A percentile compares a stretch with the other conserved stretches of the same genome.
These are phyloP conservation scores for Saksenaea oblongispora DNA, from an alignment of 371 early-diverging fungal species.

Conservation along the genomic window DNA sequence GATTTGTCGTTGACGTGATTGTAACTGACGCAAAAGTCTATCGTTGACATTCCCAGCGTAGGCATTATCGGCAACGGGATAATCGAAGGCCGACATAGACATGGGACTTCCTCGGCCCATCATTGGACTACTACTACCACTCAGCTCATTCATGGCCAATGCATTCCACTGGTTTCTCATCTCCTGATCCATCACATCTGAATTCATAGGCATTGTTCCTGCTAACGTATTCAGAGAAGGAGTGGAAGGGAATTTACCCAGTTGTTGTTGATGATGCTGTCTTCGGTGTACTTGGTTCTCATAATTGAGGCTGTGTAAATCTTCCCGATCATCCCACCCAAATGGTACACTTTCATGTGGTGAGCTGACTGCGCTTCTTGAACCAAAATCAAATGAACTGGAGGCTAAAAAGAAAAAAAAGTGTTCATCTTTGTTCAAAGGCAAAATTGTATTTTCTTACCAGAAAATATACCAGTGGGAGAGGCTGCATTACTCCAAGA, in stretches of 20 bases:
- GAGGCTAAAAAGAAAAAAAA: background rate
- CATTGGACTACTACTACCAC: background rate
- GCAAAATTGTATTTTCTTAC: background rate
- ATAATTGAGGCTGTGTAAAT: slow-evolving; percentile 8
- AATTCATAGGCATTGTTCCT: slow-evolving; percentile 4
- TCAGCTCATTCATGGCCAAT: background rate
- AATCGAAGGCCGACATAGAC: slow-evolving; percentile 3
- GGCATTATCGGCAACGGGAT: background rate
- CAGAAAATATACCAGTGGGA: slow-evolving; percentile 18
- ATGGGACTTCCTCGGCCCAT: slow-evolving; percentile 1
- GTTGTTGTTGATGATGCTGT: slow-evolving; percentile 7
- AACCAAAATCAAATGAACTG: slow-evolving; percentile 18
- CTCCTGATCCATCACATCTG: slow-evolving; percentile 2
- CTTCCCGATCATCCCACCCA: slow-evolving; percentile 16
- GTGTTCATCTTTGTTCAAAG: no score
- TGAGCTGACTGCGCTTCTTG: slow-evolving; percentile 8
- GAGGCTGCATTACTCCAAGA: slow-evolving; percentile 22
- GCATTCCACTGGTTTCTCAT: slow-evolving; percentile 2
- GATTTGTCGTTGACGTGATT: slow-evolving; percentile 45
- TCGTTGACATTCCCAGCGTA: slow-evolving; percentile 25
- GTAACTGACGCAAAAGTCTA: slow-evolving; percentile 35
- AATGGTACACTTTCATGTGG: slow-evolving; percentile 11
- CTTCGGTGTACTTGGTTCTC: slow-evolving; percentile 9
- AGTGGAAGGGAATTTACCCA: slow-evolving; percentile 20
- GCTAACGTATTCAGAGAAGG: slow-evolving; percentile 12